Conservation (phyloP, 2,329 filamentous ascomycete genomes). For the Blumeriella jaapii region DNA sequence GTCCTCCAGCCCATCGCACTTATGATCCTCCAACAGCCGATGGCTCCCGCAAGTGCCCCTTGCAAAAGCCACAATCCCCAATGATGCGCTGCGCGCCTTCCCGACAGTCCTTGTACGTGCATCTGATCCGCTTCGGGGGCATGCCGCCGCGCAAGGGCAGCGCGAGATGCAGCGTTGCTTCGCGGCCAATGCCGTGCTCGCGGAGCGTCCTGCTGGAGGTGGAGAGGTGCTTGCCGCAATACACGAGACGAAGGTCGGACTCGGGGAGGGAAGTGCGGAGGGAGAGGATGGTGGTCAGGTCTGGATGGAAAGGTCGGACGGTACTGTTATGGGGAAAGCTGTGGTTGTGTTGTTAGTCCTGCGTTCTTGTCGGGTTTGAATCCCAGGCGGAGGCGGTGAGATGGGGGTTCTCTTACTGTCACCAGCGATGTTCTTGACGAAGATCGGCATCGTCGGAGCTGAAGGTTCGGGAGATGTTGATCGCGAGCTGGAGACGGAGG, state of each 20-base stretch:
- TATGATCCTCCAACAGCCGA: slow-evolving; percentile 85
- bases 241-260: slow-evolving; percentile 40
- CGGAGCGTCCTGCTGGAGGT: slow-evolving; percentile 30
- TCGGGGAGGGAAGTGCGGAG: slow-evolving; percentile 43
- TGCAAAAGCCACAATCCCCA: slow-evolving; percentile 91
- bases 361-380: slow-evolving; percentile 1
- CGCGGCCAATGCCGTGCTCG: slow-evolving; percentile 36
- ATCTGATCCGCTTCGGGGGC: slow-evolving; percentile 70
- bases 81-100: slow-evolving; percentile 84
- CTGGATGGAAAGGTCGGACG: slow-evolving; percentile 41
- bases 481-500: slow-evolving; percentile 21
- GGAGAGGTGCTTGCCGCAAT: slow-evolving; percentile 45
- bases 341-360: slow-evolving; percentile 13
- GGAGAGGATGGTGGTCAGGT: slow-evolving; percentile 43
- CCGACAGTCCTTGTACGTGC: slow-evolving; percentile 82
- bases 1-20: slow-evolving; percentile 85
- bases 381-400: background rate
- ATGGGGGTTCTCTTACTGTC: slow-evolving; percentile 36
- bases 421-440: slow-evolving; percentile 46
- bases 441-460: slow-evolving; percentile 48
- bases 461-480: slow-evolving; percentile 32
- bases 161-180: slow-evolving; percentile 41
- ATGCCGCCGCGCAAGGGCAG: slow-evolving; percentile 44
- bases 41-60: slow-evolving; percentile 93
- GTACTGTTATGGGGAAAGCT: slow-evolving; percentile 47